Conservation (phyloP, 768 basidiomycete genomes). For the Boletus rubropictus region DNA sequence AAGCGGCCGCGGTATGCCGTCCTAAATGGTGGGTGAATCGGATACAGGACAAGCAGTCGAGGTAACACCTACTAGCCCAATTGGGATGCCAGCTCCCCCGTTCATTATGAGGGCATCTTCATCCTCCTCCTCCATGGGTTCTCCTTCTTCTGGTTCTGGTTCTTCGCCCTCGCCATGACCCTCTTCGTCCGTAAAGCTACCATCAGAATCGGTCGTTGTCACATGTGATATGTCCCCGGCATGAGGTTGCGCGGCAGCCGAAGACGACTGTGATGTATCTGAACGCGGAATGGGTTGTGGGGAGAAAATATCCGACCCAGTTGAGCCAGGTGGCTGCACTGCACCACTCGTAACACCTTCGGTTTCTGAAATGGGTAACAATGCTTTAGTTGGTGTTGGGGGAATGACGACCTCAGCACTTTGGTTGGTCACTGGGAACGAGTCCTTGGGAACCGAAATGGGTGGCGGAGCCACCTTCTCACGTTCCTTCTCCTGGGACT, state of each 20-base stretch:
- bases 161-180: slow-evolving; percentile 67
- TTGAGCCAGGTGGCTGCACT: slow-evolving; percentile 86
- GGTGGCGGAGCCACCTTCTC: slow-evolving; percentile 31
- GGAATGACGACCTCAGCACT: slow-evolving; percentile 40
- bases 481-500: slow-evolving; percentile 31
- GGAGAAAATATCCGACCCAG: slow-evolving; percentile 38
- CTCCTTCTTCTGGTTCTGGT: slow-evolving; percentile 53
- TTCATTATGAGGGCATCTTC: slow-evolving; percentile 85
- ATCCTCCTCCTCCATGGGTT: slow-evolving; percentile 72
- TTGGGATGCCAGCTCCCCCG: slow-evolving; percentile 92
- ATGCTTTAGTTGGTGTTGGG: slow-evolving; percentile 41
- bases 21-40: slow-evolving; percentile 39
- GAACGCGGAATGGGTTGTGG: slow-evolving; percentile 22
- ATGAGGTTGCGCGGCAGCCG: slow-evolving; percentile 26
- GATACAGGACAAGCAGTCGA: background rate
- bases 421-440: slow-evolving; percentile 14
- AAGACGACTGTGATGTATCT: slow-evolving; percentile 20
- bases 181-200: slow-evolving; percentile 55
- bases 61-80: slow-evolving; percentile 68
- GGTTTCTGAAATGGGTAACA: slow-evolving; percentile 65
- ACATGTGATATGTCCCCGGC: slow-evolving; percentile 28
- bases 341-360: slow-evolving; percentile 88
- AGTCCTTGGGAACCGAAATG: slow-evolving; percentile 18
- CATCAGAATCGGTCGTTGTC: slow-evolving; percentile 30
- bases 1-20: slow-evolving; percentile 83